Evolutionary conservation across 2,329 filamentous ascomycete genomes (phyloP).

Genomic region (Cytospora schulzeri): DNA sequence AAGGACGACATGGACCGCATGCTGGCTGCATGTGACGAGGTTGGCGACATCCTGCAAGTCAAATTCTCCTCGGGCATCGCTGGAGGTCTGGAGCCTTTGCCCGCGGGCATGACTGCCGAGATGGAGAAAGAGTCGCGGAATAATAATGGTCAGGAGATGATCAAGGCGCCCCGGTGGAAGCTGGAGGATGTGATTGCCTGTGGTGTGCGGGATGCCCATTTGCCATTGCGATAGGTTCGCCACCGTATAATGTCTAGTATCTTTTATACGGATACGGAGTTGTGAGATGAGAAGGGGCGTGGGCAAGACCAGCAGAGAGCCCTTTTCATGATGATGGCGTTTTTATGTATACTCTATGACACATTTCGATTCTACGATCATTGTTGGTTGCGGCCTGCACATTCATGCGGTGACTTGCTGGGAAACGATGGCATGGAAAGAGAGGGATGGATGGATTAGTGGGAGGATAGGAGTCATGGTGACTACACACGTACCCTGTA

Average conservation of each 20-base stretch:
- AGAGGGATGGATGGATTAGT: background rate
- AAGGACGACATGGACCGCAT: constrained; percentile 96
- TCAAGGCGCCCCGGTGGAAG: constrained; percentile 78
- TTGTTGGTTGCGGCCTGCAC: constrained; percentile 12
- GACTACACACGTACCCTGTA: background rate
- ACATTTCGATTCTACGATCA: constrained; percentile 18
- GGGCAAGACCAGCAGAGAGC: constrained; percentile 8
- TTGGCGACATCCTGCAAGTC: constrained; percentile 87
- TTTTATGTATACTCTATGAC: constrained; percentile 19
- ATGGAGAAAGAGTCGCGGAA: constrained; percentile 70
- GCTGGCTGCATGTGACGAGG: constrained; percentile 85
- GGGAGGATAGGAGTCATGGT: background rate
- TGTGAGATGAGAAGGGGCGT: constrained; percentile 1
- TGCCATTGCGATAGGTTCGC: constrained; percentile 61
- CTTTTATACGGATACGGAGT: constrained; percentile 19
- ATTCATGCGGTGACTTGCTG: constrained; percentile 6
- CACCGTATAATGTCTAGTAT: constrained; percentile 26
- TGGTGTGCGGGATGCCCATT: constrained; percentile 76
- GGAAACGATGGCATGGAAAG: background rate
- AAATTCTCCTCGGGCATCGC: constrained; percentile 97
- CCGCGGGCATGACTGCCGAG: constrained; percentile 70
- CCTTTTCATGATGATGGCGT: constrained; percentile 21
- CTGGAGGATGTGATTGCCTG: constrained; percentile 79
- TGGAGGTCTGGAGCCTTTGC: constrained; percentile 78
- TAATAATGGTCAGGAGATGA: constrained; percentile 66